These are phyloP conservation scores for Solanum bukasovii DNA, from an alignment of 257 asterid genomes.

Conservation along the genomic window DNA sequence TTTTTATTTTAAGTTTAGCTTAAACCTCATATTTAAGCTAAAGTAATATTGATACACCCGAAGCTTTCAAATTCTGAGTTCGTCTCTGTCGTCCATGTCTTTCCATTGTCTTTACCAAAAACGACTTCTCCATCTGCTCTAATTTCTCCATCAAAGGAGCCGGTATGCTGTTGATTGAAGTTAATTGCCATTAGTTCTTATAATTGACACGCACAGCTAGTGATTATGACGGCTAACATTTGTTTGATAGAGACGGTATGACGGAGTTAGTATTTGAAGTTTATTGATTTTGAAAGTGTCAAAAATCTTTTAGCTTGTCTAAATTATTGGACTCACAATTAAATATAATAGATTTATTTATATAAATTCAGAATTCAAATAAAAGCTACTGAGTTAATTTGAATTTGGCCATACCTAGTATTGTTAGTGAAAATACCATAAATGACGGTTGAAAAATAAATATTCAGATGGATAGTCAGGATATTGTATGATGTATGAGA, in stretches of 20 bases:
- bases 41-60: fast-evolving
- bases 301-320: neutral
- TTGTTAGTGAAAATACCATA: neutral
- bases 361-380: neutral
- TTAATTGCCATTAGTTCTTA: neutral
- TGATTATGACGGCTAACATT: neutral
- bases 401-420: neutral
- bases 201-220: neutral
- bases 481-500: neutral
- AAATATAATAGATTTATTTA: neutral
- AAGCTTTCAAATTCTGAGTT: no score
- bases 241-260: neutral
- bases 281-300: neutral
- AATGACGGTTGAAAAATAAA: neutral
- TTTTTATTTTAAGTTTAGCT: no score
- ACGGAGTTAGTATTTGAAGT: neutral
- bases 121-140: no score
- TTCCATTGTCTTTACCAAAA: no score
- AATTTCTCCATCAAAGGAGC: no score
- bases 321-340: neutral
- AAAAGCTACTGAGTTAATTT: neutral
- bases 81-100: no score
- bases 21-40: no score
- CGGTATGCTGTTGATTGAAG: neutral
- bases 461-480: neutral